Evolutionary conservation across 202 grass and related monocot genomes (phyloP).

Genomic region (Schoenoplectus tabernaemontani): DNA sequence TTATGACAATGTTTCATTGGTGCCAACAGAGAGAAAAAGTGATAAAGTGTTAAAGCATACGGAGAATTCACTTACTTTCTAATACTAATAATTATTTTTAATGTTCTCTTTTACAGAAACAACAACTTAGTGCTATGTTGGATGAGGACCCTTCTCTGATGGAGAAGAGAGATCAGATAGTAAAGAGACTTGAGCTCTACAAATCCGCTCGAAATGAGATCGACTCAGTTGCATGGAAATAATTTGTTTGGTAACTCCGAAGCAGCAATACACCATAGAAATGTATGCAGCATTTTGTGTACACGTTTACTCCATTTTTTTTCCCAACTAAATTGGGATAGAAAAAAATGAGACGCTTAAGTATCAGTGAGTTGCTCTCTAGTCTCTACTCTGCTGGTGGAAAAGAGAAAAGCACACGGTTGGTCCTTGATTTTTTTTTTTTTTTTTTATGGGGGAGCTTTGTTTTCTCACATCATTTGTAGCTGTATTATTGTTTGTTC

Average conservation of each 20-base stretch:
- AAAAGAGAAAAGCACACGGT: not conserved
- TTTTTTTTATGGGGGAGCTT: not conserved
- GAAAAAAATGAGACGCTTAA: constrained; percentile 4
- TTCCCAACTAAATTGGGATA: constrained; percentile 12
- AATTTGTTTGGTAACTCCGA: constrained; percentile 20
- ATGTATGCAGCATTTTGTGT: not conserved
- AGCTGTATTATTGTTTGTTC: not conserved
- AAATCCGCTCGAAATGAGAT: constrained; percentile 92
- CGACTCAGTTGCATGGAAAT: constrained; percentile 95
- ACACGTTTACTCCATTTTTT: constrained; percentile 1
- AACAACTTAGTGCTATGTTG: constrained; percentile 94
- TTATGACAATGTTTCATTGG: not conserved
- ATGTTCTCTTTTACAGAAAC: constrained; percentile 50
- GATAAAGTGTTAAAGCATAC: not conserved
- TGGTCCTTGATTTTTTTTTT: not conserved
- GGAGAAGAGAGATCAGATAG: constrained; percentile 91
- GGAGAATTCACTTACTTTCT: not conserved
- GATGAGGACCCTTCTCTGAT: constrained; percentile 91
- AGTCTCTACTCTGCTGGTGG: not conserved
- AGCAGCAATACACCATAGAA: constrained; percentile 8
- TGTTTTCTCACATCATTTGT: not conserved
- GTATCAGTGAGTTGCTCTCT: constrained; percentile 8
- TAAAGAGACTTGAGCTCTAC: constrained; percentile 93
- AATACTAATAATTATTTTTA: not conserved
- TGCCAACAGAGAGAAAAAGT: not conserved